phyloP scores from a whole-genome alignment of 2,329 filamentous ascomycete genomes.

The Pseudocercospora ulei region DNA sequence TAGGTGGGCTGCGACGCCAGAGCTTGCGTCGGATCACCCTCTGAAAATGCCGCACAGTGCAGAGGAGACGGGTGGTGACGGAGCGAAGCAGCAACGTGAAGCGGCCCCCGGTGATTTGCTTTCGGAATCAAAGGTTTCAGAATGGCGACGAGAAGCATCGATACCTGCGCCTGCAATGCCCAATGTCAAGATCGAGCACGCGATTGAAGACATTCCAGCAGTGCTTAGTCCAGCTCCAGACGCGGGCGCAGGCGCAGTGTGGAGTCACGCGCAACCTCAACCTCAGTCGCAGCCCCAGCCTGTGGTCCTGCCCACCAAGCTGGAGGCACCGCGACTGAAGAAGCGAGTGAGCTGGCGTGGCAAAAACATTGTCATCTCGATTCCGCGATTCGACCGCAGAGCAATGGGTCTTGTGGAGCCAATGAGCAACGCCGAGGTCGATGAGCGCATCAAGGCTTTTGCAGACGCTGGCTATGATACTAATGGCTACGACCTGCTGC shows the following conservation, averaged over 20 bases:
- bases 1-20: constrained; percentile 28
- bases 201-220: neutral
- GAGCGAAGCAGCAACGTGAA: constrained; percentile 5
- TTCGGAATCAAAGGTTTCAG: constrained; percentile 10
- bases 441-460: constrained; percentile 56
- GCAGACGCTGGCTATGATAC: constrained; percentile 60
- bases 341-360: constrained; percentile 42
- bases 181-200: neutral
- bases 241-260: too few relatives aligned
- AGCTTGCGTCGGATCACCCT: constrained; percentile 13
- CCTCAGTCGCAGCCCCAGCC: neutral
- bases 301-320: constrained; percentile 14
- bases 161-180: constrained; percentile 1
- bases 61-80: neutral
- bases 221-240: constrained; percentile 1
- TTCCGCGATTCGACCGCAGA: constrained; percentile 39
- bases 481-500: constrained; percentile 57
- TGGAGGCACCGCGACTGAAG: constrained; percentile 35
- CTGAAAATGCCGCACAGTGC: constrained; percentile 5
- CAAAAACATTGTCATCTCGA: constrained; percentile 40
- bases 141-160: constrained; percentile 11
- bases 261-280: neutral
- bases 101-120: too few relatives aligned
- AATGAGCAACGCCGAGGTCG: constrained; percentile 45
- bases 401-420: constrained; percentile 39